phyloP scores from a whole-genome alignment of 176 grass and related monocot genomes.

The Canna indica region DNA sequence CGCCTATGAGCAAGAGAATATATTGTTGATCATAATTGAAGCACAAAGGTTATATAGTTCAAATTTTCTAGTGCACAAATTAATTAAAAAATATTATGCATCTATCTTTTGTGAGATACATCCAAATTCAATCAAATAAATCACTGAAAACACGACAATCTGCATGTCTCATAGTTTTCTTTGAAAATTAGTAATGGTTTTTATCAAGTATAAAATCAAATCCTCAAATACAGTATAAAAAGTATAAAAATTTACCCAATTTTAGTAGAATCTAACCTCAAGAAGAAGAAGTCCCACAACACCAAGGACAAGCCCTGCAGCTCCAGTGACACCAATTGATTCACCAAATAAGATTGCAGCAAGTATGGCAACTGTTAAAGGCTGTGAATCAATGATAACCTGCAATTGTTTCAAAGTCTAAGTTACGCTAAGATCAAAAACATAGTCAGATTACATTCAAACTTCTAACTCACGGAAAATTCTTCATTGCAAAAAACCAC shows the following conservation, averaged over 20 bases:
- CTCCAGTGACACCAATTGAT: conserved; percentile 58
- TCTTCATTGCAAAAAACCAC: background rate
- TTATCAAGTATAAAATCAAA: background rate
- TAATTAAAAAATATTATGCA: background rate
- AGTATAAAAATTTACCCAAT: background rate
- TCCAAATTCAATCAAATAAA: background rate
- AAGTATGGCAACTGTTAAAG: conserved; percentile 87
- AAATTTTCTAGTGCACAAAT: background rate
- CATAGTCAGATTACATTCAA: background rate
- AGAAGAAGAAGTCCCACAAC: conserved; percentile 73
- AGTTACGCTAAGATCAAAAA: conserved; percentile 9
- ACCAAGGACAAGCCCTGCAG: conserved; percentile 59
- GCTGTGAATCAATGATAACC: conserved; percentile 95
- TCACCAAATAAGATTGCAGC: conserved; percentile 79
- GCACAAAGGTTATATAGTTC: no score
- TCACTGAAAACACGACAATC: no score
- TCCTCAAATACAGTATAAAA: background rate
- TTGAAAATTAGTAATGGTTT: background rate
- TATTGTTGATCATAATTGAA: no score
- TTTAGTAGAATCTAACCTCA: conserved; percentile 41
- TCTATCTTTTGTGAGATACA: background rate
- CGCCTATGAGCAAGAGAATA: background rate
- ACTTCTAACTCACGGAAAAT: background rate
- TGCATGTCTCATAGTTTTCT: background rate
- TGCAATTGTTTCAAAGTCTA: conserved; percentile 32